A percentile compares a stretch with the other conserved stretches of the same genome.
phyloP scores from a whole-genome alignment of 2,329 filamentous ascomycete genomes.

The Waltergamsia citrina region DNA sequence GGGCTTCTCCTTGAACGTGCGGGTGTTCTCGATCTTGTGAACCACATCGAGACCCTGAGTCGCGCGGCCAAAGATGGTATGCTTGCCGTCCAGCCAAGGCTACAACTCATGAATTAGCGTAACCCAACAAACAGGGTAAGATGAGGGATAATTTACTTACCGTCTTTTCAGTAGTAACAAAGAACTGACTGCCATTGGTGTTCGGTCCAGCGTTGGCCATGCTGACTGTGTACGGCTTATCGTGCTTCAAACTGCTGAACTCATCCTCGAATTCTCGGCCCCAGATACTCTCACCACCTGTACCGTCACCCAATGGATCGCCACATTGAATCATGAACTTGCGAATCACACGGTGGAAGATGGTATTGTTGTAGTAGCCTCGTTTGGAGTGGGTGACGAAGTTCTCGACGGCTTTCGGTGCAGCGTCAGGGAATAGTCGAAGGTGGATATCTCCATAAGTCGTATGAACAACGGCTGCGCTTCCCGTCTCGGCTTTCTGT shows the following conservation, averaged over 20 bases:
- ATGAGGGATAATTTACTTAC: conserved; percentile 36
- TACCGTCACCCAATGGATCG: conserved; percentile 84
- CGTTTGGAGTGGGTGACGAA: conserved; percentile 85
- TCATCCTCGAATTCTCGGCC: conserved; percentile 93
- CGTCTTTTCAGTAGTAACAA: conserved; percentile 96
- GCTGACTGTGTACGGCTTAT: conserved; percentile 91
- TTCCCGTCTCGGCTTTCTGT: conserved; percentile 64
- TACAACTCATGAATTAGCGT: too few relatives aligned
- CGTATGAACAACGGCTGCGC: conserved; percentile 79
- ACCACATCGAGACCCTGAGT: conserved; percentile 89
- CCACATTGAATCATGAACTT: conserved; percentile 99
- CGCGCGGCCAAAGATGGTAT: conserved; percentile 90
- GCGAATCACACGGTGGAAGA: conserved; percentile 93
- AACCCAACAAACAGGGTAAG: too few relatives aligned
- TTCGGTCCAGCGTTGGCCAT: conserved; percentile 97
- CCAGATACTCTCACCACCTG: conserved; percentile 86
- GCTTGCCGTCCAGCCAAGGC: conserved; percentile 91
- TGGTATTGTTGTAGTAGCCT: conserved; percentile 94
- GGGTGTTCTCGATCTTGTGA: conserved; percentile 87
- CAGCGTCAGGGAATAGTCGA: conserved; percentile 84
- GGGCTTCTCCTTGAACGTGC: conserved; percentile 83
- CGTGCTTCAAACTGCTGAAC: conserved; percentile 82
- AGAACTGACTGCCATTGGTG: conserved; percentile 95
- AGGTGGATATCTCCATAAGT: conserved; percentile 90
- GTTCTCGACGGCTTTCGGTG: conserved; percentile 93